Percentiles rank a stretch among this genome's conserved stretches.
Conservation (phyloP, 2,329 filamentous ascomycete genomes). For the Trichophyton verrucosum region DNA sequence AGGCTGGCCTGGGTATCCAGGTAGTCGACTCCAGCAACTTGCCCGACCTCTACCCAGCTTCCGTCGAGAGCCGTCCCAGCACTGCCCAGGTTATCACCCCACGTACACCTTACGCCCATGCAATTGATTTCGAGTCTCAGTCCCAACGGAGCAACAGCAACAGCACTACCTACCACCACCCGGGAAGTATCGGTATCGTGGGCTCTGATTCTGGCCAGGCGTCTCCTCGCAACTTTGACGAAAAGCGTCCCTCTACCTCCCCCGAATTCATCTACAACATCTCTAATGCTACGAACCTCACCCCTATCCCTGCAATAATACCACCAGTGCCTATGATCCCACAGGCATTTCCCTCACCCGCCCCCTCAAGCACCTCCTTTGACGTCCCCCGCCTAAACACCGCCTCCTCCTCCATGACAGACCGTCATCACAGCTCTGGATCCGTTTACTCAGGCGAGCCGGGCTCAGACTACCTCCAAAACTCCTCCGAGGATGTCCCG, state of each 20-base stretch:
- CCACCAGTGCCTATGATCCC: slow-evolving; percentile 27
- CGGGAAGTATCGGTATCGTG: slow-evolving; percentile 18
- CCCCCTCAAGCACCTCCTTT: slow-evolving; percentile 29
- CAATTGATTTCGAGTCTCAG: slow-evolving; percentile 5
- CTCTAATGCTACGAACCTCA: slow-evolving; percentile 30
- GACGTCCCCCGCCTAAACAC: slow-evolving; percentile 32
- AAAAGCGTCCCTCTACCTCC: slow-evolving; percentile 32
- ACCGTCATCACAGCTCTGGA: slow-evolving; percentile 26
- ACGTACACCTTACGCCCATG: slow-evolving; percentile 8
- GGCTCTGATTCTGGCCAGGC: slow-evolving; percentile 28
- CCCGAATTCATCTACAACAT: slow-evolving; percentile 29
- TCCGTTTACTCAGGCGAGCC: slow-evolving; percentile 23
- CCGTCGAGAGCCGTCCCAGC: slow-evolving; percentile 7
- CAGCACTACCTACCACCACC: slow-evolving; percentile 15
- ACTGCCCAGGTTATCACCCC: slow-evolving; percentile 9
- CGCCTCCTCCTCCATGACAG: slow-evolving; percentile 30
- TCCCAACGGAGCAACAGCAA: neutral
- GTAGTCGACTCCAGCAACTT: slow-evolving; percentile 10
- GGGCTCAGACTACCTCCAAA: slow-evolving; percentile 28
- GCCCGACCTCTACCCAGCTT: slow-evolving; percentile 2
- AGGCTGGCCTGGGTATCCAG: slow-evolving; percentile 13
- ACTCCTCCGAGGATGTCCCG: slow-evolving; percentile 38
- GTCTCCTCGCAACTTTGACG: slow-evolving; percentile 18
- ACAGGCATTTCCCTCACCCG: slow-evolving; percentile 36
- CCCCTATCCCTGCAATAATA: slow-evolving; percentile 16